Base-by-base conservation (phyloP, 345 rosid genomes). In the Ricinus communis region DNA sequence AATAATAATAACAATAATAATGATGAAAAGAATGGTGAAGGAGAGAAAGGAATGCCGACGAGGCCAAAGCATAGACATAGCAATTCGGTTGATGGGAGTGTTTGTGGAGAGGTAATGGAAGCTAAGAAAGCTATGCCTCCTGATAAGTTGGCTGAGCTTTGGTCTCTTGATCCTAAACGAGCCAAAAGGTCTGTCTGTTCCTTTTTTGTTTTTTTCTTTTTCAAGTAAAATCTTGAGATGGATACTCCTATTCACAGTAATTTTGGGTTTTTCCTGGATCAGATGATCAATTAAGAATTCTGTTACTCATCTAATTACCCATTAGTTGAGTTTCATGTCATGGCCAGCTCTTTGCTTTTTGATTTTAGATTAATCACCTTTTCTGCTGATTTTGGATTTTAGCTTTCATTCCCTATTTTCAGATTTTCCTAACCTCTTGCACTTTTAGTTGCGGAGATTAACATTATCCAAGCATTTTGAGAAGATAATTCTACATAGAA, bases 71-170 rank as follows among this genome's bases (percentile, higher is more conserved):
- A 95, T 62, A 80, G 96, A 69, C 83, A 94, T 62, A 91, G 98
- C 84, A 88, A 87, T 65, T 94, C 97, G 16, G 83, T 85, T 60
- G 97, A 88, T 68, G 93, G 91, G 83, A 87, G 62, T 68, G 66
- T 33, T 45, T 80, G 51, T 16, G 8, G 54, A 81, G 96, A 89
- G 64, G 81, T 90, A 0, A 86, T 92, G 22, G 97, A 95, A 74
- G 93, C 96, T 5, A 90, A 90, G 84, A 95, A 90, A 85, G 97
- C 99, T 66, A 89, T 95, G 99, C 90, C 88, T 77, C 94, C 98
- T 72, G 88, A 86, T 66, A 95, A 88, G 78, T 87, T 95, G 27
- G 96, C 91, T 25, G 96, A 92, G 84, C 81, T 92, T 69, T 89
- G 97, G 99, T 68, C 84, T 40, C 49, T 85, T 16, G 97, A 95